phyloP scores from a whole-genome alignment of 2,329 filamentous ascomycete species.

The Microcera coccophila region DNA sequence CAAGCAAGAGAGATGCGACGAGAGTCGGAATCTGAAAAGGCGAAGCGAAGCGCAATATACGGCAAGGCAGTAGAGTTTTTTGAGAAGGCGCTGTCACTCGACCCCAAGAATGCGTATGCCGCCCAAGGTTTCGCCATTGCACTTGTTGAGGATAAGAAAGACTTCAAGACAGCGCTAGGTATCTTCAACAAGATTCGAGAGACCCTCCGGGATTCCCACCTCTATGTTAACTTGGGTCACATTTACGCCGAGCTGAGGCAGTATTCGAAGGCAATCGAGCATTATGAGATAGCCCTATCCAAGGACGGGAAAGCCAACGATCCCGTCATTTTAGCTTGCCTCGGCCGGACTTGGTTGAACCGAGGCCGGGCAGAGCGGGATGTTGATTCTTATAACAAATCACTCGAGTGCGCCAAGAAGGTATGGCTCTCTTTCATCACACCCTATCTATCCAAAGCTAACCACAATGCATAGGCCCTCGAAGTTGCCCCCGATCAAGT shows the following conservation, averaged over 20 bases:
- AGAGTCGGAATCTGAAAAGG: slow-evolving; percentile 82
- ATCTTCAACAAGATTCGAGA: slow-evolving; percentile 90
- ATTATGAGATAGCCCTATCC: slow-evolving; percentile 80
- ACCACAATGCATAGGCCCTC: slow-evolving; percentile 55
- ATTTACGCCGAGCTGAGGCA: slow-evolving; percentile 88
- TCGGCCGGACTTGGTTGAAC: slow-evolving; percentile 83
- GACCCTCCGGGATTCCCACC: slow-evolving; percentile 80
- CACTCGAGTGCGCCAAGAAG: slow-evolving; percentile 60
- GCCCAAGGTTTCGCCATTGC: slow-evolving; percentile 95
- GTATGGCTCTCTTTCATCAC: slow-evolving; percentile 37
- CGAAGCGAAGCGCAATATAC: slow-evolving; percentile 84
- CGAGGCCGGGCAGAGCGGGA: slow-evolving; percentile 64
- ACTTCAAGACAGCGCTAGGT: slow-evolving; percentile 74
- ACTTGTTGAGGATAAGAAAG: slow-evolving; percentile 89
- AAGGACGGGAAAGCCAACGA: slow-evolving; percentile 73
- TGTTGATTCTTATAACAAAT: slow-evolving; percentile 54
- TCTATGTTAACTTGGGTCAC: slow-evolving; percentile 91
- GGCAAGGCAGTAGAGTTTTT: slow-evolving; percentile 96
- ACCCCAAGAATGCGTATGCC: slow-evolving; percentile 91
- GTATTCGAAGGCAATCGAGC: slow-evolving; percentile 87
- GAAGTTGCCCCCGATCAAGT: slow-evolving; percentile 75
- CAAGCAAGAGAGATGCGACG: slow-evolving; percentile 92
- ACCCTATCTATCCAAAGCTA: slow-evolving; percentile 6
- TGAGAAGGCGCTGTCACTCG: slow-evolving; percentile 92
- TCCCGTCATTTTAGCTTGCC: slow-evolving; percentile 74